Conservation (phyloP, 768 basidiomycete genomes). For the Lactifluus subvellereus region DNA sequence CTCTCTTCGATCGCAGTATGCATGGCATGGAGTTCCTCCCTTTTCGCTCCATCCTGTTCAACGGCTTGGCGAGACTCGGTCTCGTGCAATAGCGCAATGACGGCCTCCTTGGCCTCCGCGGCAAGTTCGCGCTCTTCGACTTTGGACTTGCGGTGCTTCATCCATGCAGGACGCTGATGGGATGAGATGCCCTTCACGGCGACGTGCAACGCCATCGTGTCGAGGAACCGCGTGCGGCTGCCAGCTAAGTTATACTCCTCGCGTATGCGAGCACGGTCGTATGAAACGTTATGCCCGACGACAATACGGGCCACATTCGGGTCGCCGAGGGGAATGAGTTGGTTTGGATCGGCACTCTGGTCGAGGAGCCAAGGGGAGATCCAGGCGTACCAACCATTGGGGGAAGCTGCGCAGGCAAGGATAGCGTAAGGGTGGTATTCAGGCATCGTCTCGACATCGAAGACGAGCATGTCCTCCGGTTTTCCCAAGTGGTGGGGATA, state of each 20-base stretch:
- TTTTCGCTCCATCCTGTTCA: constrained; percentile 38
- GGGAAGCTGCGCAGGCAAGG: constrained; percentile 83
- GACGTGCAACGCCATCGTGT: constrained; percentile 93
- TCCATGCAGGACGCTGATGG: constrained; percentile 91
- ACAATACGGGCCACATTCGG: constrained; percentile 52
- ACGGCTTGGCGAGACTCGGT: constrained; percentile 32
- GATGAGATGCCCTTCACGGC: constrained; percentile 93
- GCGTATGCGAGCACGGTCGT: constrained; percentile 75
- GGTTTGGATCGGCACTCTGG: constrained; percentile 46
- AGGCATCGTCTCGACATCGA: constrained; percentile 94
- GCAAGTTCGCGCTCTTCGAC: constrained; percentile 47
- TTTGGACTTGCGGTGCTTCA: constrained; percentile 72
- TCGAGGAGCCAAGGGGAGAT: constrained; percentile 88
- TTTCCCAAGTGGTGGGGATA: constrained; percentile 58
- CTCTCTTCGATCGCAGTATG: constrained; percentile 38
- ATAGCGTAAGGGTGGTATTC: constrained; percentile 74
- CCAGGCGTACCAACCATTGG: constrained; percentile 92
- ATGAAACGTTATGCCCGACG: constrained; percentile 93
- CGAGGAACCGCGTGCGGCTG: constrained; percentile 75
- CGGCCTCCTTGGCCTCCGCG: constrained; percentile 58
- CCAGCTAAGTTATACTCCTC: constrained; percentile 76
- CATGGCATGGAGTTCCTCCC: constrained; percentile 37
- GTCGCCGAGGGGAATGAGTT: constrained; percentile 71
- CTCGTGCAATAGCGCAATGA: constrained; percentile 47
- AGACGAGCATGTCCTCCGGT: constrained; percentile 69